phyloP scores from a whole-genome alignment of 169 alveolate species.

The Cryptosporidium felis region DNA sequence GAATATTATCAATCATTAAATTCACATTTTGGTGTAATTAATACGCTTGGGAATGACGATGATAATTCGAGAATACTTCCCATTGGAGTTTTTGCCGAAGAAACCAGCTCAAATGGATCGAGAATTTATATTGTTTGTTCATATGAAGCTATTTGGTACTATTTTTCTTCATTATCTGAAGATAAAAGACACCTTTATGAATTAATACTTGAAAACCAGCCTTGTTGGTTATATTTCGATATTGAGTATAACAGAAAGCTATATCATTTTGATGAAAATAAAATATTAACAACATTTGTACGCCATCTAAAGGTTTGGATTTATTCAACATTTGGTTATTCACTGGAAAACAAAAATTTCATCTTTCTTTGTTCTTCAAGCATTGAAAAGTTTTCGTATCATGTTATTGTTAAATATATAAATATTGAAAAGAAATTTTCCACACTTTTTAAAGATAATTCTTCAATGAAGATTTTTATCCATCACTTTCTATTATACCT shows the following conservation, averaged over 20 bases:
- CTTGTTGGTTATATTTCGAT: conserved; percentile 75
- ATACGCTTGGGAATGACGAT: not conserved
- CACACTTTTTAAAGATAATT: conserved; percentile 35
- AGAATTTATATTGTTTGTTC: conserved; percentile 69
- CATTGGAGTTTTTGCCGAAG: conserved; percentile 49
- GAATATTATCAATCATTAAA: conserved; percentile 19
- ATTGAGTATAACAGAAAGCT: conserved; percentile 50
- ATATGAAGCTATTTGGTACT: conserved; percentile 36
- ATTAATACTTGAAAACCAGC: conserved; percentile 41
- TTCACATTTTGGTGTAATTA: conserved; percentile 5
- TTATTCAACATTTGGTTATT: not conserved
- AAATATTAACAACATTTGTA: not conserved
- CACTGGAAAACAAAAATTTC: conserved; percentile 12
- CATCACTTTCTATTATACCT: conserved; percentile 5
- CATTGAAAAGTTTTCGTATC: conserved; percentile 64
- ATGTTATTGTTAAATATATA: conserved; percentile 67
- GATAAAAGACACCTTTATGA: conserved; percentile 65
- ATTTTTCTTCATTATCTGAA: not conserved
- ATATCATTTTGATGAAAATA: conserved; percentile 34
- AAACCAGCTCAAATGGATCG: not conserved
- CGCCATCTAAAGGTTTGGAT: conserved; percentile 16
- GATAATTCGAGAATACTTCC: not conserved
- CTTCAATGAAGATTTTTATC: conserved; percentile 21
- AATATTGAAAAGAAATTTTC: conserved; percentile 13
- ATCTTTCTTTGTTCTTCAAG: conserved; percentile 68